Percentiles rank a stretch among this genome's conserved stretches.
phyloP scores from a whole-genome alignment of 2,329 filamentous ascomycete genomes.

The Arthrobotrys sphaeroides region DNA sequence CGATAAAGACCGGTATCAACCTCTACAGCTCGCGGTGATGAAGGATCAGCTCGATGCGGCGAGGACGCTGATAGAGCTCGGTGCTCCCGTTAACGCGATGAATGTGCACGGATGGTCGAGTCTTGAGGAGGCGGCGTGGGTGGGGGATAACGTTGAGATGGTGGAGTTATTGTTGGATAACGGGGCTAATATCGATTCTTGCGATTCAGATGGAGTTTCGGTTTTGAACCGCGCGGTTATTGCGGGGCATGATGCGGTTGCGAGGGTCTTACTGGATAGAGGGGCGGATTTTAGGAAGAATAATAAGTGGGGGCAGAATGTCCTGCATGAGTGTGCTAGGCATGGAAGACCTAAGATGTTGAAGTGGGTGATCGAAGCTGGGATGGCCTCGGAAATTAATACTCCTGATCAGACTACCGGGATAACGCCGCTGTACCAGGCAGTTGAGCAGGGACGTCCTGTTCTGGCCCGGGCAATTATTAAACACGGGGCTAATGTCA shows the following conservation, averaged over 20 bases:
- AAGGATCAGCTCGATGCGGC: constrained; percentile 12
- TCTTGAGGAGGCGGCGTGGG: constrained; percentile 14
- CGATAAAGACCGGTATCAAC: constrained; percentile 5
- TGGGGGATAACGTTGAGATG: constrained; percentile 22
- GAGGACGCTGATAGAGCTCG: constrained; percentile 22
- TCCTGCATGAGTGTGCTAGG: constrained; percentile 18
- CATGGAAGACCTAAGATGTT: constrained; percentile 24
- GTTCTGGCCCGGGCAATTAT: constrained; percentile 4
- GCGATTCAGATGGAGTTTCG: not conserved
- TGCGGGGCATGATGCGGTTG: not conserved
- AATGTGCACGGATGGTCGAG: constrained; percentile 34
- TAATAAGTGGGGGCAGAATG: not conserved
- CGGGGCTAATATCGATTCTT: constrained; percentile 23
- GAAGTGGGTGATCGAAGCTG: constrained; percentile 20
- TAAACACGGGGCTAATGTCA: constrained; percentile 26
- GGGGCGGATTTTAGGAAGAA: not conserved
- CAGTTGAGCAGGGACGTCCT: constrained; percentile 19
- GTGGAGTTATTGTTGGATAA: constrained; percentile 19
- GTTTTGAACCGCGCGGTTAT: constrained; percentile 20
- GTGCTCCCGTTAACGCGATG: constrained; percentile 24
- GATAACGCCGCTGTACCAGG: constrained; percentile 13
- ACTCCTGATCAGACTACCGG: not conserved
- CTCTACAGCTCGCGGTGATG: constrained; percentile 26
- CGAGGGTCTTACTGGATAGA: constrained; percentile 10
- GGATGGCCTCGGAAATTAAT: constrained; percentile 12